Conservation (phyloP, 2,329 filamentous ascomycete genomes). For the Eutypa lata region DNA sequence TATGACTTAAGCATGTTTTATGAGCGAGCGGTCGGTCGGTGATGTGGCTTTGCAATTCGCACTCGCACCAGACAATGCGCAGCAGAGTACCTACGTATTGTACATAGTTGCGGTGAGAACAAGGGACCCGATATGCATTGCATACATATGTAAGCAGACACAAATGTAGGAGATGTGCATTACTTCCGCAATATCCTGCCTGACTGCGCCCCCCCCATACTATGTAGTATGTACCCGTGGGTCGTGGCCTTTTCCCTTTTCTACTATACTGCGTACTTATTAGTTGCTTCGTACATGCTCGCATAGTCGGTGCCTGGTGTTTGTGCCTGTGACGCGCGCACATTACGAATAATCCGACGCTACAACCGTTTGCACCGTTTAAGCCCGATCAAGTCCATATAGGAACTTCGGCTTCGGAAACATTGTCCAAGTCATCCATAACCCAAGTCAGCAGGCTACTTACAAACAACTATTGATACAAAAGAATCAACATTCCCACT, state of each 20-base stretch:
- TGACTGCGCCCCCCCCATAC: constrained; percentile 6
- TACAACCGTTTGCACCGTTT: background rate
- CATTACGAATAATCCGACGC: constrained; percentile 23
- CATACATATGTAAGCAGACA: too few relatives aligned
- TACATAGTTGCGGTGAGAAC: constrained; percentile 18
- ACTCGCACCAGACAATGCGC: too few relatives aligned
- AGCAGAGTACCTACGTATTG: constrained; percentile 1
- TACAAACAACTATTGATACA: background rate
- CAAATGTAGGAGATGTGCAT: background rate
- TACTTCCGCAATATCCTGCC: constrained; percentile 2
- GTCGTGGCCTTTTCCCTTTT: too few relatives aligned
- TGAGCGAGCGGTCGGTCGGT: constrained; percentile 11
- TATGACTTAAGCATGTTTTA: constrained; percentile 23
- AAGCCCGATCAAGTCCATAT: background rate
- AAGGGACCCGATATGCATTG: background rate
- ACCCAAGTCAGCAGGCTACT: background rate
- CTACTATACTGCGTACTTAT: background rate
- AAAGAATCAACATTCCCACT: background rate
- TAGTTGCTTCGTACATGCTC: background rate
- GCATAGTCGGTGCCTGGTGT: background rate
- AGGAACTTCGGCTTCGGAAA: background rate
- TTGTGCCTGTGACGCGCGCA: constrained; percentile 16
- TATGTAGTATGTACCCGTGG: constrained; percentile 2
- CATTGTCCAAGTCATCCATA: background rate
- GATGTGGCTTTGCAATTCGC: constrained; percentile 3